phyloP scores from a whole-genome alignment of 148 eudicot genomes.

The Rhododendron kiyosumense region DNA sequence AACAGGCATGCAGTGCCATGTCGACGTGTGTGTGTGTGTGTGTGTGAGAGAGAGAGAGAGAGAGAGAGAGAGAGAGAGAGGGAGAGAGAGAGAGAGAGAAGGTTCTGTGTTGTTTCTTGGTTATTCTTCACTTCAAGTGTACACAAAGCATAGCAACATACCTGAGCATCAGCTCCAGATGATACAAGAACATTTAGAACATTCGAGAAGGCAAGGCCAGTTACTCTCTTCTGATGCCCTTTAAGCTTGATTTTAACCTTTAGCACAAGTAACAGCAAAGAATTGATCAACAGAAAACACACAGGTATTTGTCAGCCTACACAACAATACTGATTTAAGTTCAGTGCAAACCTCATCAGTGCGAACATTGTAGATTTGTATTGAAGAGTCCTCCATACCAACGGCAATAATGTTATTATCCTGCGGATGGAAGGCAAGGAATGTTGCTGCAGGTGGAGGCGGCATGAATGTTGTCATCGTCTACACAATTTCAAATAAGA shows the following conservation, averaged over 20 bases:
- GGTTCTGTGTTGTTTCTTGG: background rate
- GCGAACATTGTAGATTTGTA: constrained; percentile 86
- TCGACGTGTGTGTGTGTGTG: background rate
- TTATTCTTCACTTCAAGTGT: background rate
- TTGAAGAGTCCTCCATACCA: constrained; percentile 89
- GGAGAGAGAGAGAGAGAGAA: background rate
- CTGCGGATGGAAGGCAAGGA: constrained; percentile 85
- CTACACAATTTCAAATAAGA: constrained; percentile 31
- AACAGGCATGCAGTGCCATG: background rate
- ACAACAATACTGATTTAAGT: background rate
- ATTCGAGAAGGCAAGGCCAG: constrained; percentile 66
- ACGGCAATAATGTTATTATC: constrained; percentile 92
- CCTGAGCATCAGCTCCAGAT: constrained; percentile 76
- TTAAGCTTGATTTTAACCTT: constrained; percentile 49
- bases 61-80: background rate
- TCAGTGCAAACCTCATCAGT: constrained; percentile 56
- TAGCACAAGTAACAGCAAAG: constrained; percentile 1
- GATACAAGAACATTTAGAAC: constrained; percentile 55
- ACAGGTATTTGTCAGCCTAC: background rate
- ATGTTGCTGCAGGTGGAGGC: constrained; percentile 93
- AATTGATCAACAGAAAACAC: background rate
- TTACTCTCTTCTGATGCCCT: constrained; percentile 63
- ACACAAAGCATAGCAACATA: constrained; percentile 4
- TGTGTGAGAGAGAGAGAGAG: background rate
- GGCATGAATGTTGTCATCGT: constrained; percentile 84